These are phyloP conservation scores for Yamadazyma insecticola DNA, from an alignment of 805 yeast species.

Conservation along the genomic window DNA sequence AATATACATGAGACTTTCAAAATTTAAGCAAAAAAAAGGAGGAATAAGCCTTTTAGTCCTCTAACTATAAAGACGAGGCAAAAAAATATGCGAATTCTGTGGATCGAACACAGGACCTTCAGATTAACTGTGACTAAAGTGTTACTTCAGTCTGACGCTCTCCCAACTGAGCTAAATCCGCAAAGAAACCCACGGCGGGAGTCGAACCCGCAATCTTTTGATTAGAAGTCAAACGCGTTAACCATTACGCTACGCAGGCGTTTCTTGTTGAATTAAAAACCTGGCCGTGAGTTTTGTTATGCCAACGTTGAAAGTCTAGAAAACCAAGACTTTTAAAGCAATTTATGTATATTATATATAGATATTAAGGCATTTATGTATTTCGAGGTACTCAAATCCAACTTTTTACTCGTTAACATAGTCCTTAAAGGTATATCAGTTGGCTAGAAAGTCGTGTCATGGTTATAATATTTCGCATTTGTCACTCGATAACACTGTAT, in stretches of 20 bases:
- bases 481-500: no score
- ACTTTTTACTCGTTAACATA: no score
- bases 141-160: conserved; percentile 35
- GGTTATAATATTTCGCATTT: no score
- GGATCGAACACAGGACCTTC: conserved; percentile 86
- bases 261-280: conserved; percentile 1
- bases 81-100: conserved; percentile 52
- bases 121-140: conserved; percentile 43
- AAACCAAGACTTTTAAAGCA: no score
- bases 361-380: no score
- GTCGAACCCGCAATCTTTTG: conserved; percentile 65
- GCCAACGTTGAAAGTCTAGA: no score
- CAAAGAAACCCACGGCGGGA: conserved; percentile 42
- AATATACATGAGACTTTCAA: background rate
- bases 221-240: conserved; percentile 66
- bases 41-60: background rate
- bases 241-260: conserved; percentile 63
- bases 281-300: no score
- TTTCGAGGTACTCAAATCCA: no score
- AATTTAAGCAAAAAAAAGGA: background rate
- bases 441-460: no score
- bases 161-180: conserved; percentile 37
- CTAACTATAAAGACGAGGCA: conserved; percentile 1
- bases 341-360: no score
- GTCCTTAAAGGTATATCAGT: no score